These are phyloP conservation scores for Lasiosphaeria hispida DNA, from an alignment of 495 filamentous ascomycete genomes.

Conservation along the genomic window DNA sequence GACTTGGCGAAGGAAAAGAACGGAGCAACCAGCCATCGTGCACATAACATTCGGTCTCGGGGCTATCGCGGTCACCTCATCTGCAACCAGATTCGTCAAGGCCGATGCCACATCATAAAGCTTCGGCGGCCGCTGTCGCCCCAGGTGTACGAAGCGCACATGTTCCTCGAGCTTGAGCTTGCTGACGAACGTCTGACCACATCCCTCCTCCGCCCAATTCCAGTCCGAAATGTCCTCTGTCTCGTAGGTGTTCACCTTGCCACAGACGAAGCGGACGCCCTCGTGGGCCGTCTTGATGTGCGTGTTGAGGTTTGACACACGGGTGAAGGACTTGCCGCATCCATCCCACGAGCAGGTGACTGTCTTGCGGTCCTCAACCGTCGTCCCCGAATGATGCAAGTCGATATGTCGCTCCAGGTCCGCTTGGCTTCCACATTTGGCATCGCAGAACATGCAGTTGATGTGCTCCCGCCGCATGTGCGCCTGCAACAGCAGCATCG, in stretches of 20 bases:
- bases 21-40: slow-evolving; percentile 16
- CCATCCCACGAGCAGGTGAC: slow-evolving; percentile 61
- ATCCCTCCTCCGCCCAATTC: slow-evolving; percentile 60
- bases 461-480: slow-evolving; percentile 73
- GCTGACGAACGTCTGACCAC: slow-evolving; percentile 63
- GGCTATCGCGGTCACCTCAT: slow-evolving; percentile 33
- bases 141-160: slow-evolving; percentile 71
- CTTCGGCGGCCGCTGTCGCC: slow-evolving; percentile 46
- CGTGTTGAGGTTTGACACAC: slow-evolving; percentile 71
- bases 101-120: slow-evolving; percentile 32
- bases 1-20: slow-evolving; percentile 63
- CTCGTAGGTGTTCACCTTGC: slow-evolving; percentile 56
- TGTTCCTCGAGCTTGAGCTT: slow-evolving; percentile 80
- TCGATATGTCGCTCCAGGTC: slow-evolving; percentile 70
- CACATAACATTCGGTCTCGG: slow-evolving; percentile 16
- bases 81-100: slow-evolving; percentile 2
- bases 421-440: slow-evolving; percentile 57
- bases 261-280: slow-evolving; percentile 69
- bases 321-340: slow-evolving; percentile 72
- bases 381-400: slow-evolving; percentile 61
- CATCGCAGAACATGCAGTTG: slow-evolving; percentile 68
- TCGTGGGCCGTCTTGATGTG: slow-evolving; percentile 77
- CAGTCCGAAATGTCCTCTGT: slow-evolving; percentile 61
- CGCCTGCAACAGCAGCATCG: slow-evolving; percentile 62
- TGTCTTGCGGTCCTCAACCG: slow-evolving; percentile 58